A percentile compares a stretch with the other conserved stretches of the same genome.
phyloP scores from a whole-genome alignment of 176 grass and related monocot species.

The Puya raimondii region DNA sequence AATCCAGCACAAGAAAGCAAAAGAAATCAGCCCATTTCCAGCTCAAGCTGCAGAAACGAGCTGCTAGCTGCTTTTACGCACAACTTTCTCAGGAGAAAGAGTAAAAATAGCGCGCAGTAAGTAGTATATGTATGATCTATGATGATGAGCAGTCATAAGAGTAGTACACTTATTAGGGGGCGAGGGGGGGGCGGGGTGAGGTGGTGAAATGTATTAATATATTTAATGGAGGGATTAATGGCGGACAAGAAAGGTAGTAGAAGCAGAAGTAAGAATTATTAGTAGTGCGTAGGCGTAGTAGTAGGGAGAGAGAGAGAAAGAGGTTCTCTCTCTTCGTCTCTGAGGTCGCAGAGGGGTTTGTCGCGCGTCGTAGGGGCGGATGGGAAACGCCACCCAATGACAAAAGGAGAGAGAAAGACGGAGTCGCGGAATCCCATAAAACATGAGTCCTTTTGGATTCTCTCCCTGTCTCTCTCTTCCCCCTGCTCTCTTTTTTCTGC shows the following conservation, averaged over 20 bases:
- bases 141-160: too few relatives aligned
- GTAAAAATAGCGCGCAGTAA: not conserved
- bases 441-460: not conserved
- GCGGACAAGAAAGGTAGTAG: conserved; percentile 41
- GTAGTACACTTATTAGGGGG: too few relatives aligned
- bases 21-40: conserved; percentile 15
- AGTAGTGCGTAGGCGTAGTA: too few relatives aligned
- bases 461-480: not conserved
- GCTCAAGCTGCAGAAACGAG: conserved; percentile 8
- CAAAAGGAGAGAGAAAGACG: not conserved
- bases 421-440: not conserved
- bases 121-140: too few relatives aligned
- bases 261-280: not conserved
- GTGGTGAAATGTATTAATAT: not conserved
- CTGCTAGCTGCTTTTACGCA: not conserved
- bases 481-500: not conserved
- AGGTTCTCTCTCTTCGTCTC: not conserved
- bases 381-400: not conserved
- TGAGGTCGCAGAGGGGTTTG: not conserved
- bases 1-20: not conserved
- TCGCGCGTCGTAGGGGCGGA: not conserved
- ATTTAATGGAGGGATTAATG: conserved; percentile 40
- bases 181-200: too few relatives aligned
- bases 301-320: too few relatives aligned
- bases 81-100: not conserved